A percentile compares a stretch with the other conserved stretches of the same genome.
Conservation (phyloP, 306 rosid species). For the Malus fusca region DNA sequence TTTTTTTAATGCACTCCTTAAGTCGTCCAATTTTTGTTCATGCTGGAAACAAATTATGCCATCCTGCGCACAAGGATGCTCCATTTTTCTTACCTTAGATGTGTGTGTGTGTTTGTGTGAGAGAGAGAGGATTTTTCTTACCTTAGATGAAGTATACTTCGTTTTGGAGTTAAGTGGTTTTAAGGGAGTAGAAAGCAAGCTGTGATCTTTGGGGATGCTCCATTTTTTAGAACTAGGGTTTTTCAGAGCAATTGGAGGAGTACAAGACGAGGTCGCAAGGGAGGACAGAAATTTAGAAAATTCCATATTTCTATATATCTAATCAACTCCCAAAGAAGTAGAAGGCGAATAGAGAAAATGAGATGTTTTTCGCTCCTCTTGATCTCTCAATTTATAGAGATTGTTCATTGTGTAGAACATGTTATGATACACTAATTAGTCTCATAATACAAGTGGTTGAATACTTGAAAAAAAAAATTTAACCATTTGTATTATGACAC, state of each 20-base stretch:
- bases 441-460: too few relatives aligned
- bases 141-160: not conserved
- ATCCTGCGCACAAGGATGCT: not conserved
- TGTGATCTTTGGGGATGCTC: not conserved
- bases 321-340: too few relatives aligned
- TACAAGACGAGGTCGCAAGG: not conserved
- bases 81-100: too few relatives aligned
- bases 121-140: not conserved
- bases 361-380: not conserved
- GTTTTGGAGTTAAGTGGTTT: not conserved
- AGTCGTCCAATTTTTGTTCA: not conserved
- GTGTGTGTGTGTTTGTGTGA: not conserved
- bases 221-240: not conserved
- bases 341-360: too few relatives aligned
- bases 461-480: too few relatives aligned
- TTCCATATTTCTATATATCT: too few relatives aligned
- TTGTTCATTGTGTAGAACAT: too few relatives aligned
- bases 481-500: too few relatives aligned
- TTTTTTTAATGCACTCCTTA: not conserved
- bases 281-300: not conserved
- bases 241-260: too few relatives aligned
- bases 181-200: not conserved
- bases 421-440: too few relatives aligned
- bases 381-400: not conserved
- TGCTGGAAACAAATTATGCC: not conserved